These are phyloP conservation scores for Leptomonas pyrrhocoris DNA, from an alignment of 208 protist genomes.

Conservation along the genomic window DNA sequence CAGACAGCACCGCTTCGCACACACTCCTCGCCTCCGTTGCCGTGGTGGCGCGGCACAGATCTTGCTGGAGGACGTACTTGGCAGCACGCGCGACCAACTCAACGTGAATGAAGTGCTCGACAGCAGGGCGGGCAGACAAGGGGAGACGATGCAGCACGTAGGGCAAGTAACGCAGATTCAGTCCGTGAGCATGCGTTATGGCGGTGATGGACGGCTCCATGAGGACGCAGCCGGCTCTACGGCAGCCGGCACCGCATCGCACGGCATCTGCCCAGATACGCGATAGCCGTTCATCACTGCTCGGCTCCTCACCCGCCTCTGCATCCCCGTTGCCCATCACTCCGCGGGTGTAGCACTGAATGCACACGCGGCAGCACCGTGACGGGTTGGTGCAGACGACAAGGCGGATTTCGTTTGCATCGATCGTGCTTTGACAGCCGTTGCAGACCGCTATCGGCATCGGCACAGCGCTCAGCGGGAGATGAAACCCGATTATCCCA, in stretches of 20 bases:
- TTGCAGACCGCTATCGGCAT: conserved; percentile 53
- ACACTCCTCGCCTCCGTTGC: conserved; percentile 28
- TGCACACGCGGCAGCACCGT: conserved; percentile 77
- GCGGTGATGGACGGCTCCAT: conserved; percentile 57
- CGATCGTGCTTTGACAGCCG: conserved; percentile 51
- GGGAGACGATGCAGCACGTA: conserved; percentile 85
- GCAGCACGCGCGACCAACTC: conserved; percentile 79
- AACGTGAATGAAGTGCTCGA: conserved; percentile 67
- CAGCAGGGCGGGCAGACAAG: conserved; percentile 36
- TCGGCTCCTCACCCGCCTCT: background rate
- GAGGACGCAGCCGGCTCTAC: conserved; percentile 47
- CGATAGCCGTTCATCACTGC: conserved; percentile 2
- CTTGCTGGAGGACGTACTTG: conserved; percentile 53
- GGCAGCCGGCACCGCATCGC: conserved; percentile 43
- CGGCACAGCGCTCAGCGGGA: conserved; percentile 30
- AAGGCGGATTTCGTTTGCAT: conserved; percentile 76
- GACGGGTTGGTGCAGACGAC: conserved; percentile 57
- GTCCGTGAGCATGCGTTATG: conserved; percentile 71
- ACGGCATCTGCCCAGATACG: conserved; percentile 54
- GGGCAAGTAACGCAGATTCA: conserved; percentile 75
- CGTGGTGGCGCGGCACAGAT: conserved; percentile 51
- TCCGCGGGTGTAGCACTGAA: conserved; percentile 68
- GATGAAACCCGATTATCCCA: conserved; percentile 61
- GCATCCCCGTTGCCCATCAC: conserved; percentile 18
- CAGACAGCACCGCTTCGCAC: conserved; percentile 49